Base-by-base conservation (phyloP, 1,284 basidiomycete genomes). In the Cutaneotrichosporon sp. region DNA sequence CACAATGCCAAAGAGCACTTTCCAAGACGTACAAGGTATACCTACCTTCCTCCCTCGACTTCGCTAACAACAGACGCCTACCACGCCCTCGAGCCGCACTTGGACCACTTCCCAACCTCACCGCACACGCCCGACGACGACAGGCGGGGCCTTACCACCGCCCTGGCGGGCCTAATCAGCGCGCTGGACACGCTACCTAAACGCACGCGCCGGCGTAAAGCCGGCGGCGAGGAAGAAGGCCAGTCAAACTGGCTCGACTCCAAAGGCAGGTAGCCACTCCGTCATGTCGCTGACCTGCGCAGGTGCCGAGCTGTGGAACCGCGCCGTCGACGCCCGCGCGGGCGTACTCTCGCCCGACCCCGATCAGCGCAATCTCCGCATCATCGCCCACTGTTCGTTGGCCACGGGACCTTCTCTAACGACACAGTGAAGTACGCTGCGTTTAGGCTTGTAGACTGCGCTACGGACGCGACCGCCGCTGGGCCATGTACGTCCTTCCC, bases 261-360 rank as follows among this genome's bases (percentile, higher is more conserved):
- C 40, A 20, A 56, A 39, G 55, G 55, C 47, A 18, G 15, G 38
- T 43, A 20, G 7, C 9, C n/a, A 51, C 42, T 15, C 9, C n/a
- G 8, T 8, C n/a, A 22, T 9, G 14, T 17, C 2, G 12, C 53
- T 50, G 9, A 47, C 35, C 14, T 13, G 8, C 2, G 2, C 51
- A 57, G 55, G 55, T 17, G 45, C 47, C 23, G n/a, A 39, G 4
- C 44, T 57, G 13, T 53, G 51, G 51, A 57, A 57, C 39, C 40
- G 37, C 12, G 41, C 45, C 4, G n/a, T 46, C 14, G 17, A 17
- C 4, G 18, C 43, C 5, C 33, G 15, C 17, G 43, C 30, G 3
- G 21, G 20, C n/a, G 21, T 23, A 8, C 20, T 7, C 21, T 12
- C 21, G 13, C 10, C 20, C 0, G 15, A 38, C 7, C 9, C 17